Evolutionary conservation across 306 rosid species (phyloP).

Genomic region (Trifolium repens): DNA sequence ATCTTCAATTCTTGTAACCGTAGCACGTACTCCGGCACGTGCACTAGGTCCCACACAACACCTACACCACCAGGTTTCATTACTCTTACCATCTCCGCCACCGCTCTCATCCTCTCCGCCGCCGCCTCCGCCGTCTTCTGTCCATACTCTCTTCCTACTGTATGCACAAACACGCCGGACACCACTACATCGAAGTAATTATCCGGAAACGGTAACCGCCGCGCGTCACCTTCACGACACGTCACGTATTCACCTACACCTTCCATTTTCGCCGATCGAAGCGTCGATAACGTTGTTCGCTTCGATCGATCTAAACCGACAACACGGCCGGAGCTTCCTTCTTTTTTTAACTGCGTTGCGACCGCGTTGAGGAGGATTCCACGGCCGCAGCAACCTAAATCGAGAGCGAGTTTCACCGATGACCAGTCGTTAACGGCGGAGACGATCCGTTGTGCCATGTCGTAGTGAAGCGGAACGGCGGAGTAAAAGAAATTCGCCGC

Average conservation of each 20-base stretch:
- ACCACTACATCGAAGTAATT: slow-evolving; percentile 95
- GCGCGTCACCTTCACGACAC: slow-evolving; percentile 88
- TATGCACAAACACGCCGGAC: slow-evolving; percentile 91
- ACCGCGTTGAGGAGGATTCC: slow-evolving; percentile 95
- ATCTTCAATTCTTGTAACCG: slow-evolving; percentile 85
- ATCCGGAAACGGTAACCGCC: slow-evolving; percentile 85
- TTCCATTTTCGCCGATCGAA: slow-evolving; percentile 76
- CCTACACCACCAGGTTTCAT: slow-evolving; percentile 83
- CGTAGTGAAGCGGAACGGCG: slow-evolving; percentile 86
- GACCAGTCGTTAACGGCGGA: slow-evolving; percentile 89
- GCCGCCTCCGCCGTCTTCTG: slow-evolving; percentile 82
- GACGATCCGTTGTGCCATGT: slow-evolving; percentile 90
- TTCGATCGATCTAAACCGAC: slow-evolving; percentile 81
- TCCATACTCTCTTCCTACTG: slow-evolving; percentile 88
- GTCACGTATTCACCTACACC: slow-evolving; percentile 97
- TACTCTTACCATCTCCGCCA: slow-evolving; percentile 91
- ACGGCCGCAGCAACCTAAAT: slow-evolving; percentile 97
- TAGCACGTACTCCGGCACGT: slow-evolving; percentile 91
- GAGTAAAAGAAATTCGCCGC: slow-evolving; percentile 95
- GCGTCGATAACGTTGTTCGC: slow-evolving; percentile 61
- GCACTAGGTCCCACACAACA: slow-evolving; percentile 95
- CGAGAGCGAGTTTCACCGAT: slow-evolving; percentile 86
- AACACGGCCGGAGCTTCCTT: slow-evolving; percentile 90
- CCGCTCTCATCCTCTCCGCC: slow-evolving; percentile 92
- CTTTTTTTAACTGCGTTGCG: slow-evolving; percentile 87